Percentiles rank a stretch among this genome's conserved stretches.
Evolutionary conservation across 2,329 filamentous ascomycete genomes (phyloP).

Genomic region (Stachybotrys echinatus): DNA sequence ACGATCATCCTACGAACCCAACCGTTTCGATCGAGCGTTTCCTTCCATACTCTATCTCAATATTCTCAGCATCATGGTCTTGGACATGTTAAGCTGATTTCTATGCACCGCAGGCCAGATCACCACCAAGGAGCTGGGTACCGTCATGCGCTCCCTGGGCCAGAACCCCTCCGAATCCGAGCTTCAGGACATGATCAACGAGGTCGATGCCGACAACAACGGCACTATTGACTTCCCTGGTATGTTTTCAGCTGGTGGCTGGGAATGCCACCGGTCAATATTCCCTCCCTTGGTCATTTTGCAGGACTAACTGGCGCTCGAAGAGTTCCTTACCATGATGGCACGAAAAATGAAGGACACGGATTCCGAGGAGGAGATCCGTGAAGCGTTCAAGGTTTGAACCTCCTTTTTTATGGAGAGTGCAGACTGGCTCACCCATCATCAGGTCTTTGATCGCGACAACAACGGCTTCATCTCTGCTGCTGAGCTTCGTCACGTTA

Average conservation of each 20-base stretch:
- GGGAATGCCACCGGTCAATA: background rate
- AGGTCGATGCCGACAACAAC: slow-evolving; percentile 89
- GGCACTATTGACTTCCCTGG: slow-evolving; percentile 89
- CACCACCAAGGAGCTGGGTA: slow-evolving; percentile 85
- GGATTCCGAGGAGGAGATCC: slow-evolving; percentile 85
- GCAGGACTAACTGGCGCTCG: slow-evolving; percentile 11
- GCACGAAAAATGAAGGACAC: slow-evolving; percentile 93
- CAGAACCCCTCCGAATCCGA: slow-evolving; percentile 89
- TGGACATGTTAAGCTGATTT: background rate
- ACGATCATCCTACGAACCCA: slow-evolving; percentile 9
- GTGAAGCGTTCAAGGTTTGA: slow-evolving; percentile 77
- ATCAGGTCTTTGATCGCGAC: slow-evolving; percentile 73
- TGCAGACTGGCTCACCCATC: background rate
- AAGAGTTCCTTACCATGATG: slow-evolving; percentile 92
- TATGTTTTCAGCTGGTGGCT: slow-evolving; percentile 34
- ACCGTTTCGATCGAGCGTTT: no score
- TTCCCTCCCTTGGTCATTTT: background rate
- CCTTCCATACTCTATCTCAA: no score
- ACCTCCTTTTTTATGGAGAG: background rate
- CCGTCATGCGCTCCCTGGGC: slow-evolving; percentile 84
- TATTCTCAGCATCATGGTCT: background rate
- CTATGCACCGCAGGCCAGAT: slow-evolving; percentile 64
- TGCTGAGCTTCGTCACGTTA: slow-evolving; percentile 82
- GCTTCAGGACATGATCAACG: slow-evolving; percentile 91
- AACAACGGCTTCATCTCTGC: slow-evolving; percentile 92